phyloP scores from a whole-genome alignment of 1,284 basidiomycete species.

The Ganoderma sp. region DNA sequence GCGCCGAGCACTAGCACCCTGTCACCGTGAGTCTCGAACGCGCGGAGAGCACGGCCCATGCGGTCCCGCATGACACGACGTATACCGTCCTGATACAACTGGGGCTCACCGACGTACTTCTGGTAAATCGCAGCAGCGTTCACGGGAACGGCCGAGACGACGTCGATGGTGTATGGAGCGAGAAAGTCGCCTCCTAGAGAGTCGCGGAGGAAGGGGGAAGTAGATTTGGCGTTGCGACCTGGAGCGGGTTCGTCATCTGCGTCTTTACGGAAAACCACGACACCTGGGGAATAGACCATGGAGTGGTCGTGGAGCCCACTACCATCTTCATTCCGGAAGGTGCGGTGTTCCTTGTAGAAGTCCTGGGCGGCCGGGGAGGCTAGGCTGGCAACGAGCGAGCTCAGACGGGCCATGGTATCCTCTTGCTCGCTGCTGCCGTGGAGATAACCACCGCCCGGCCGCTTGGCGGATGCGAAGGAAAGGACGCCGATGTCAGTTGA shows the following conservation, averaged over 20 bases:
- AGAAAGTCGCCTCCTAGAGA: conserved; percentile 44
- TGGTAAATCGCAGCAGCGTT: conserved; percentile 50
- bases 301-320: conserved; percentile 53
- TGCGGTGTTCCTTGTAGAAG: conserved; percentile 52
- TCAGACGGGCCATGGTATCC: conserved; percentile 51
- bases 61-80: conserved; percentile 47
- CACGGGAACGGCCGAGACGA: conserved; percentile 53
- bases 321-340: conserved; percentile 42
- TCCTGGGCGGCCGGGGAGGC: conserved; percentile 44
- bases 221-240: conserved; percentile 17
- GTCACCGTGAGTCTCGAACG: conserved; percentile 54
- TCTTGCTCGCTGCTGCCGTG: conserved; percentile 56
- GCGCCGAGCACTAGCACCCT: conserved; percentile 52
- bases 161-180: conserved; percentile 50
- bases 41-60: conserved; percentile 50
- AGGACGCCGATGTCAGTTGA: conserved; percentile 49
- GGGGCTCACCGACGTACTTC: conserved; percentile 44
- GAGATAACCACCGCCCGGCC: conserved; percentile 53
- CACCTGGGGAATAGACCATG: conserved; percentile 55
- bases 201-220: conserved; percentile 26
- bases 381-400: conserved; percentile 52
- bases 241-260: conserved; percentile 34
- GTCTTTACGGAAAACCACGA: conserved; percentile 56
- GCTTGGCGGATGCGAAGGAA: conserved; percentile 53
- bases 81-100: conserved; percentile 49